Evolutionary conservation across 1,284 basidiomycete species (phyloP).

Genomic region (Cryptococcus sp.): DNA sequence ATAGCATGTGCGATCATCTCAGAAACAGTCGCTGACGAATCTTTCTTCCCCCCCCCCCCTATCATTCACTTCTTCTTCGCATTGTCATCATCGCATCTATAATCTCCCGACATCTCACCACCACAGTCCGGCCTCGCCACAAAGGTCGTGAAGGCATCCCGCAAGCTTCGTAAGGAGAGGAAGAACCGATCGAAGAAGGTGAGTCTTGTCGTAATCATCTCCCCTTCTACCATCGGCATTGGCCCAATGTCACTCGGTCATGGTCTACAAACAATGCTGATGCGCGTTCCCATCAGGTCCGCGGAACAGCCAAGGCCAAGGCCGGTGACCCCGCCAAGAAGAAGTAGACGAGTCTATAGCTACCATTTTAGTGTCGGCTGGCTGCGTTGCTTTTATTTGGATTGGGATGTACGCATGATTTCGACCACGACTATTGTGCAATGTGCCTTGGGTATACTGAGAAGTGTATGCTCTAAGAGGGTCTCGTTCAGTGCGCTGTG

Average conservation of each 20-base stretch:
- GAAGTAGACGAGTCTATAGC: conserved; percentile 40
- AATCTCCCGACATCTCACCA: background rate
- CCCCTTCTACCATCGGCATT: conserved; percentile 11
- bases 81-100: background rate
- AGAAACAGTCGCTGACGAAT: conserved; percentile 6
- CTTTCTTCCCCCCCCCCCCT: conserved; percentile 1
- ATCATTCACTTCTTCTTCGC: conserved; percentile 4
- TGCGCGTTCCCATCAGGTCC: conserved; percentile 60
- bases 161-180: conserved; percentile 98
- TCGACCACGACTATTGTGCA: too few relatives aligned
- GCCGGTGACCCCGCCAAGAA: conserved; percentile 67
- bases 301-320: conserved; percentile 90
- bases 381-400: background rate
- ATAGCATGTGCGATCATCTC: too few relatives aligned
- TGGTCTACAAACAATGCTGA: background rate
- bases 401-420: conserved; percentile 2
- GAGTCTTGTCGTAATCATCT: conserved; percentile 25
- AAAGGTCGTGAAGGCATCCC: conserved; percentile 89
- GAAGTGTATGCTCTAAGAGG: too few relatives aligned
- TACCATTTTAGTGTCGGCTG: background rate
- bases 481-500: too few relatives aligned
- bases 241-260: background rate
- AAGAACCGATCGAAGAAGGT: conserved; percentile 99
- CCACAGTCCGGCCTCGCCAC: conserved; percentile 73
- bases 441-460: too few relatives aligned